Percentiles rank a stretch among this genome's conserved stretches.
These are phyloP conservation scores for Castanospermum australe DNA, from an alignment of 306 rosid genomes.

Conservation along the genomic window DNA sequence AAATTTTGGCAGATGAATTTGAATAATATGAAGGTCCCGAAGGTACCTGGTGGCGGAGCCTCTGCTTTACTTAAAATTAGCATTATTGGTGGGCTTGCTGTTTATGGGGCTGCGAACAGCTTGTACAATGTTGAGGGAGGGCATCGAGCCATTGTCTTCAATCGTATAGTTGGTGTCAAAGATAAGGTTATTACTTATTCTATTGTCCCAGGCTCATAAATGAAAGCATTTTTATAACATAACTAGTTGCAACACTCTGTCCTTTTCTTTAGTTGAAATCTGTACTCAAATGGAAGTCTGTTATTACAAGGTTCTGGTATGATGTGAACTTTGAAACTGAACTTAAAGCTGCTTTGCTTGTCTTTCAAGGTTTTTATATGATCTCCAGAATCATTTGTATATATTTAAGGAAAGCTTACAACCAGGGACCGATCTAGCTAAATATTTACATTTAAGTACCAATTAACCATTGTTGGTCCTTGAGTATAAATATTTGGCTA, in stretches of 20 bases:
- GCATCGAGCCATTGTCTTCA: conserved; percentile 42
- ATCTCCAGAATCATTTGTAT: neutral
- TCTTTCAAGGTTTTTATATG: neutral
- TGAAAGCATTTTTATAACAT: neutral
- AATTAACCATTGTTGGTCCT: neutral
- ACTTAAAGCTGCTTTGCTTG: neutral
- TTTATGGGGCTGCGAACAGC: conserved; percentile 37
- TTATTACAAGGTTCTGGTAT: neutral
- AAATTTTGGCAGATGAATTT: conserved; percentile 33
- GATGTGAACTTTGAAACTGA: neutral
- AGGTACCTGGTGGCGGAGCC: conserved; percentile 34
- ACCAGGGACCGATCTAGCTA: neutral
- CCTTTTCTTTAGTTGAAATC: neutral
- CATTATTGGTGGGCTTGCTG: conserved; percentile 39
- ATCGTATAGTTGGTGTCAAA: conserved; percentile 37
- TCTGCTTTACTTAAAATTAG: conserved; percentile 39
- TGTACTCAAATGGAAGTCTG: neutral
- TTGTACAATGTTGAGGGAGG: conserved; percentile 46
- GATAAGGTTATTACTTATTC: conserved; percentile 37
- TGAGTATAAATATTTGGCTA: neutral
- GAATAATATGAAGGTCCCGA: conserved; percentile 32
- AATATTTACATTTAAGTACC: neutral
- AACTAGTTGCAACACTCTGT: neutral
- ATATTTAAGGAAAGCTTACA: neutral
- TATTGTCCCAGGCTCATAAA: neutral